phyloP scores from a whole-genome alignment of 306 rosid genomes.

The Sphenostylis stenocarpa region DNA sequence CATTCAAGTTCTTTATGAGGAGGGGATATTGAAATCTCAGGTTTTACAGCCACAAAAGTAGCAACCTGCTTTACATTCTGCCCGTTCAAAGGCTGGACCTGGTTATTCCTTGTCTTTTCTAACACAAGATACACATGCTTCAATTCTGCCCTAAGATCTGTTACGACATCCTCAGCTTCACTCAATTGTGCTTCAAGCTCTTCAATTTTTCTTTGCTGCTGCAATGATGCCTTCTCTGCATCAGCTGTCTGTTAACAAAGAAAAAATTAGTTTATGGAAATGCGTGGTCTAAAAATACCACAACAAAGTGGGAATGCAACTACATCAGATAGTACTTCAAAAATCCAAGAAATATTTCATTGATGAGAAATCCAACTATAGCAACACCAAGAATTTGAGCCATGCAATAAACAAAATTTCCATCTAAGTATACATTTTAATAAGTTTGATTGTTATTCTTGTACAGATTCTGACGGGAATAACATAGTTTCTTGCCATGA shows the following conservation, averaged over 20 bases:
- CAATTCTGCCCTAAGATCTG: conserved; percentile 69
- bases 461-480: not conserved
- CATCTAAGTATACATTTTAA: not conserved
- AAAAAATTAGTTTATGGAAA: conserved; percentile 3
- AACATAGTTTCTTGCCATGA: not conserved
- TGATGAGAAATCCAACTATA: not conserved
- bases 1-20: conserved; percentile 35
- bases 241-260: conserved; percentile 53
- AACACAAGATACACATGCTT: conserved; percentile 42
- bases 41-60: conserved; percentile 28
- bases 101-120: conserved; percentile 49
- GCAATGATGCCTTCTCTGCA: conserved; percentile 48
- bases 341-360: not conserved
- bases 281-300: not conserved
- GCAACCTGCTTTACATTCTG: conserved; percentile 29
- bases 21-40: conserved; percentile 22
- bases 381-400: not conserved
- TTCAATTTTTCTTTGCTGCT: conserved; percentile 51
- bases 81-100: conserved; percentile 35
- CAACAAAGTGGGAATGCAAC: not conserved
- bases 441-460: not conserved
- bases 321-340: conserved; percentile 5
- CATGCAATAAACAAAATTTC: conserved; percentile 19
- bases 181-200: conserved; percentile 76
- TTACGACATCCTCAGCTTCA: conserved; percentile 76